Percentiles rank a stretch among this genome's conserved stretches.
These are phyloP conservation scores for Guillardia theta DNA, from an alignment of 78 protist genomes.

Conservation along the genomic window DNA sequence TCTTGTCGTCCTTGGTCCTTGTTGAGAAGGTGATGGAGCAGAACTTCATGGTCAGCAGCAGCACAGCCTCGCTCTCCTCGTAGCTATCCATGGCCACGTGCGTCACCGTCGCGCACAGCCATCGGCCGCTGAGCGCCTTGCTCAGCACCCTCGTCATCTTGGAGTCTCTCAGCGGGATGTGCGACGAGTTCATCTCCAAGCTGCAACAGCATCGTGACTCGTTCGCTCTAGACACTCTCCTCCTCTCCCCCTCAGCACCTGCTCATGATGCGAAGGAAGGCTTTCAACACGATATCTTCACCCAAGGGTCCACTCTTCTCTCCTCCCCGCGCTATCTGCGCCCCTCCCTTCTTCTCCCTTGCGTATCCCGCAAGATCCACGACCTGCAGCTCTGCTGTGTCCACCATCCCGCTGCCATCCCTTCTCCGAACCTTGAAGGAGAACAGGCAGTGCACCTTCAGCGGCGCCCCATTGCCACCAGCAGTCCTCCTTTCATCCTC, in stretches of 20 bases:
- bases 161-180: background rate
- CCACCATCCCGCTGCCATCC: background rate
- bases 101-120: background rate
- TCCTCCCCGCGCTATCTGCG: background rate
- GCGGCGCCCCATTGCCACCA: background rate
- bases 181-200: background rate
- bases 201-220: background rate
- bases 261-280: background rate
- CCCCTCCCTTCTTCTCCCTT: background rate
- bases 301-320: background rate
- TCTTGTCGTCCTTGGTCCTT: too few species aligned
- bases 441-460: background rate
- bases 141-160: background rate
- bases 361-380: background rate
- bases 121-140: background rate
- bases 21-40: background rate
- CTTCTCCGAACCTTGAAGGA: background rate
- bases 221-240: background rate
- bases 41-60: background rate
- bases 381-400: background rate
- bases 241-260: background rate
- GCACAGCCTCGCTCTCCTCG: conserved; percentile 3
- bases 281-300: background rate
- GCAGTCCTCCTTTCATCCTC: background rate
- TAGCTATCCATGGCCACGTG: background rate